Percentiles rank a stretch among this genome's conserved stretches.
These are phyloP conservation scores for Penicillium sp. DNA, from an alignment of 2,329 filamentous ascomycete species.

Conservation along the genomic window DNA sequence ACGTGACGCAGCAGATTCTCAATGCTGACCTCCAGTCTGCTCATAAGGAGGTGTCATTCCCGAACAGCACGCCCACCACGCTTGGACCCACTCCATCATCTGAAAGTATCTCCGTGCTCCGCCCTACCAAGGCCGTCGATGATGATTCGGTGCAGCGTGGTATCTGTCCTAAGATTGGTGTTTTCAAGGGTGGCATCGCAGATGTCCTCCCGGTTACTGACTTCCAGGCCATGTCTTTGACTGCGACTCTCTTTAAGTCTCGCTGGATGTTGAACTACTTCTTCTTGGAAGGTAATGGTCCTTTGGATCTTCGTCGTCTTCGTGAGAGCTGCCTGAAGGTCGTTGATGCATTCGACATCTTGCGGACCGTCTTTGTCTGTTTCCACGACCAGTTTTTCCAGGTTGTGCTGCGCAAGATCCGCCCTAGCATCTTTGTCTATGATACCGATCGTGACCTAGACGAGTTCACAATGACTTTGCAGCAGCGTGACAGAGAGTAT, in stretches of 20 bases:
- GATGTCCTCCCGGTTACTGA: slow-evolving; percentile 61
- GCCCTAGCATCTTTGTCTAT: slow-evolving; percentile 53
- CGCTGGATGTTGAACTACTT: slow-evolving; percentile 53
- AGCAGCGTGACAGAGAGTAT: slow-evolving; percentile 57
- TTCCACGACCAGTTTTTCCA: slow-evolving; percentile 53
- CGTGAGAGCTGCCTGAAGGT: slow-evolving; percentile 49
- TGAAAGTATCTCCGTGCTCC: slow-evolving; percentile 28
- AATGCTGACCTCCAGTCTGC: slow-evolving; percentile 22
- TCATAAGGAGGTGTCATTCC: slow-evolving; percentile 16
- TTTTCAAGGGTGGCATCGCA: slow-evolving; percentile 52
- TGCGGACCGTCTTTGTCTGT: slow-evolving; percentile 65
- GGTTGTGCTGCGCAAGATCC: slow-evolving; percentile 59
- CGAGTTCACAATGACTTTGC: slow-evolving; percentile 55
- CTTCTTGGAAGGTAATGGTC: slow-evolving; percentile 54
- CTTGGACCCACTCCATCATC: slow-evolving; percentile 18
- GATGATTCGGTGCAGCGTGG: slow-evolving; percentile 47
- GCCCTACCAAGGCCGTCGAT: slow-evolving; percentile 25
- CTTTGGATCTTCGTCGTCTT: slow-evolving; percentile 51
- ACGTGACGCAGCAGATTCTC: slow-evolving; percentile 23
- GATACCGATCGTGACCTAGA: slow-evolving; percentile 55
- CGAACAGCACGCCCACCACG: slow-evolving; percentile 14
- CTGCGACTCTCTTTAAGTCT: slow-evolving; percentile 38
- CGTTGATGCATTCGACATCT: slow-evolving; percentile 62
- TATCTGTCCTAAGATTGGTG: slow-evolving; percentile 54
- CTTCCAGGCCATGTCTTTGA: slow-evolving; percentile 39